Base-by-base conservation (phyloP, 345 rosid species). In the Eucalyptus cloeziana region DNA sequence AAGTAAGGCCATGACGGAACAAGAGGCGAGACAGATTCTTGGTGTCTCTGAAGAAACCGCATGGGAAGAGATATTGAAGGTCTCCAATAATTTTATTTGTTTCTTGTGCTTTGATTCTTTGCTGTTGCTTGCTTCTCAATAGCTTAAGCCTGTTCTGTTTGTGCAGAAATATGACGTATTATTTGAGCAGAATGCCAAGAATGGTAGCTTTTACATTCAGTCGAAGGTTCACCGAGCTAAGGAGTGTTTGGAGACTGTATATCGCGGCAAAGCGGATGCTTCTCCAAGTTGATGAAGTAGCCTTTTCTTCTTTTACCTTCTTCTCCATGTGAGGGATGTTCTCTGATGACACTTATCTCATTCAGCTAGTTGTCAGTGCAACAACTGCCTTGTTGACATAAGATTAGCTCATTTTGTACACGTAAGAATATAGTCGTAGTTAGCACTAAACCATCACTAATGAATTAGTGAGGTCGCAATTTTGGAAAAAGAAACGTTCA, bases 1-100 rank as follows among this genome's bases (percentile, higher is more conserved):
- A 86, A 91, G 95, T 90, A 96, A 96, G 94, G 92, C 69, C 86
- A 97, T 96, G 95, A 94, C 94, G 0, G 99, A 95, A 88, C 94
- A 93, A 90, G 99, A 98, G 90, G 99, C 99, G 33, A 91, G 96
- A 91, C 98, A 98, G 92, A 95, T 97, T 93, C 98, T 97, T 54
- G 98, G 99, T 51, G 96, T 97, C 49, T 87, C 95, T 1, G 94
- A 96, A 90, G 89, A 92, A 86, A 91, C 97, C 6, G 54, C 96
- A 12, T 98, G 98, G 99, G 99, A 95, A 90, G 99, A 97, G 91
- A 93, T 97, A 81, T 14, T 95, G 91, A 95, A 94, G 96, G 99
- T 91, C 45, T 67, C 47, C 8, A 13, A 76, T 40, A 76, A 76
- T 40, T 76, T 21, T 40, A 40, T 76, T 76, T 3, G 47, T 21